Evolutionary conservation across 2,329 filamentous ascomycete species (phyloP), one percentile per base, ranked within the genome.

Genomic region (Talaromyces pinophilus): DNA sequence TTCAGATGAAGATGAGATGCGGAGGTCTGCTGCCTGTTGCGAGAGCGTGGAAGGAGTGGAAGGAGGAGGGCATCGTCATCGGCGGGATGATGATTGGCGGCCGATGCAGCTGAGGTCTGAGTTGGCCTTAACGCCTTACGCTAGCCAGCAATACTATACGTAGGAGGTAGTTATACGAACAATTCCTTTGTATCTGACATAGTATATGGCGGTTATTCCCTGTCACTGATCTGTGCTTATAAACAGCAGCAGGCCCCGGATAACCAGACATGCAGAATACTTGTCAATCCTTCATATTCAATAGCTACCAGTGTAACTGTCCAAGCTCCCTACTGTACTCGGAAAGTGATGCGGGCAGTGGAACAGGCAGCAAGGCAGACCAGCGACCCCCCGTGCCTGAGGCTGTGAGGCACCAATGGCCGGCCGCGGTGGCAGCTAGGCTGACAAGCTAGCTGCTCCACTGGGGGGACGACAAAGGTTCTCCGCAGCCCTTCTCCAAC

Each of bases 11-110:
- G n/a, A n/a, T n/a, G n/a, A 30, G 35, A 11, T 28, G 38, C n/a
- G 19, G 57, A 59, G 57, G 40, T 48, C 59, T 63, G 61, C 61
- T 63, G 61, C 61, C 61, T 63, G 59, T 19, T 60, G 57, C 1
- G 19, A 28, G 35, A 38, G n/a, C n/a, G n/a, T n/a, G n/a, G n/a
- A n/a, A n/a, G n/a, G 48, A 10, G 50, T 30, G 52, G 17, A 35
- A 38, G 30, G 28, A 54, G n/a, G 50, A 54, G 28, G 50, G 50
- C 25, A 35, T 35, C n/a, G 54, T 38, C 54, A 40, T 40, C 6
- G 7, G 54, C 52, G 7, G 52, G n/a, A 30, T 7, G 30, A 38
- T 38, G 54, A 57, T 57, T 57, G 52, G 54, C 33, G 54, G 54
- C 2, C 30, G 52, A 55, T n/a, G 52, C 52, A 55, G 52, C 52